Conservation (phyloP, 2,329 filamentous ascomycete genomes). For the Xylariaceae sp. region DNA sequence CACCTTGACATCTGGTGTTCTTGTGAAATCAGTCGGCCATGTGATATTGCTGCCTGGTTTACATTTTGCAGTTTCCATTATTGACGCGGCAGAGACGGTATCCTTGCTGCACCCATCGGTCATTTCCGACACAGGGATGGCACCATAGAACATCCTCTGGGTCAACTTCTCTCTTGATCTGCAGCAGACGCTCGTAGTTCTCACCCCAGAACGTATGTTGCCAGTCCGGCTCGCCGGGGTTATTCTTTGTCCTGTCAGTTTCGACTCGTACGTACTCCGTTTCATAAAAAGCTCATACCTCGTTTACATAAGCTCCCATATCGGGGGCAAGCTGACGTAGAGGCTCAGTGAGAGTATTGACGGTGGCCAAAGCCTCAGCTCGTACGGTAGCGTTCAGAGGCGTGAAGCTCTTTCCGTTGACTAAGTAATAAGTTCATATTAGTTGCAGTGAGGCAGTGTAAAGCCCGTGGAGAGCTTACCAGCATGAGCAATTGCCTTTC, state of each 20-base stretch:
- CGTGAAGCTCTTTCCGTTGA: slow-evolving; percentile 37
- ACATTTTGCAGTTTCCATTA: not conserved
- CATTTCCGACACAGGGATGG: slow-evolving; percentile 54
- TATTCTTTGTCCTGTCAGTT: slow-evolving; percentile 40
- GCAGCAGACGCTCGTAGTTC: slow-evolving; percentile 53
- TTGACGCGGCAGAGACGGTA: slow-evolving; percentile 33
- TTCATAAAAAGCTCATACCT: not conserved
- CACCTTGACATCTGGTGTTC: too few species aligned
- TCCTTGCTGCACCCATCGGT: slow-evolving; percentile 46
- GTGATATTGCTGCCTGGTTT: not conserved
- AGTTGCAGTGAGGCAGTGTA: not conserved
- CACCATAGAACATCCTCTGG: slow-evolving; percentile 58
- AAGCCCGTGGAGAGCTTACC: slow-evolving; percentile 41
- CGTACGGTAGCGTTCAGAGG: slow-evolving; percentile 45
- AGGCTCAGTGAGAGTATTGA: slow-evolving; percentile 43
- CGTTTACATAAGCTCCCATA: slow-evolving; percentile 54
- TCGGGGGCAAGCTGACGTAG: slow-evolving; percentile 49
- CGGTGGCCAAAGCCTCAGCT: slow-evolving; percentile 32
- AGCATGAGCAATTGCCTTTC: slow-evolving; percentile 51
- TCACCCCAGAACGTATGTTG: slow-evolving; percentile 51
- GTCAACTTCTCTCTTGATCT: slow-evolving; percentile 55
- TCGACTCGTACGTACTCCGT: not conserved
- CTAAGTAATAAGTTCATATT: slow-evolving; percentile 31
- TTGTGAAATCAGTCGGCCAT: too few species aligned
- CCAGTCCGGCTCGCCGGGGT: slow-evolving; percentile 47